phyloP scores from a whole-genome alignment of 495 filamentous ascomycete genomes.

The Penicillium paxilli region DNA sequence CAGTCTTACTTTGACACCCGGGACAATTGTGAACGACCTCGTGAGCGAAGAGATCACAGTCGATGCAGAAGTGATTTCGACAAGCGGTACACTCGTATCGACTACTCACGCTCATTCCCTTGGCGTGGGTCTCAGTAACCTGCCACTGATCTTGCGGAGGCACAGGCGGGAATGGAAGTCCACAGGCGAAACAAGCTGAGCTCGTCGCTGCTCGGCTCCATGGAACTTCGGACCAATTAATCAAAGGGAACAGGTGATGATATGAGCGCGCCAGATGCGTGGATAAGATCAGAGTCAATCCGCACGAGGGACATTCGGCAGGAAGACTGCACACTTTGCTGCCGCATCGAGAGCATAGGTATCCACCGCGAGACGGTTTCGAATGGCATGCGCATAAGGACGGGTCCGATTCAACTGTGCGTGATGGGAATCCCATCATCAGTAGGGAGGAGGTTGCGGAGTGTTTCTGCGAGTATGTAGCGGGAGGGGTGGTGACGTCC shows the following conservation, averaged over 20 bases:
- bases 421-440: slow-evolving; percentile 98
- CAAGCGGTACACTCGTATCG: slow-evolving; percentile 87
- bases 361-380: slow-evolving; percentile 81
- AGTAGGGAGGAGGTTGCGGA: slow-evolving; percentile 75
- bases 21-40: slow-evolving; percentile 94
- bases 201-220: slow-evolving; percentile 67
- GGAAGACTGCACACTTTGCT: slow-evolving; percentile 90
- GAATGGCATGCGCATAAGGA: slow-evolving; percentile 93
- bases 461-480: slow-evolving; percentile 66
- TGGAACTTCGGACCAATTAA: slow-evolving; percentile 85
- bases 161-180: slow-evolving; percentile 50
- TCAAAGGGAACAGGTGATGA: slow-evolving; percentile 91
- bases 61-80: slow-evolving; percentile 89
- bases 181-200: slow-evolving; percentile 50
- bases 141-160: slow-evolving; percentile 43
- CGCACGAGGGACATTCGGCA: slow-evolving; percentile 87
- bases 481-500: slow-evolving; percentile 83
- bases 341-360: slow-evolving; percentile 84
- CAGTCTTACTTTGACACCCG: slow-evolving; percentile 72
- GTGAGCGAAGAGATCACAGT: slow-evolving; percentile 94
- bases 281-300: slow-evolving; percentile 91
- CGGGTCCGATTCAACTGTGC: slow-evolving; percentile 71
- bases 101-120: slow-evolving; percentile 79
- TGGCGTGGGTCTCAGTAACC: slow-evolving; percentile 32
- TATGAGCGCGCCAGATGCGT: slow-evolving; percentile 94